Evolutionary conservation across 257 asterid genomes (phyloP).

Genomic region (Henckelia pumila): DNA sequence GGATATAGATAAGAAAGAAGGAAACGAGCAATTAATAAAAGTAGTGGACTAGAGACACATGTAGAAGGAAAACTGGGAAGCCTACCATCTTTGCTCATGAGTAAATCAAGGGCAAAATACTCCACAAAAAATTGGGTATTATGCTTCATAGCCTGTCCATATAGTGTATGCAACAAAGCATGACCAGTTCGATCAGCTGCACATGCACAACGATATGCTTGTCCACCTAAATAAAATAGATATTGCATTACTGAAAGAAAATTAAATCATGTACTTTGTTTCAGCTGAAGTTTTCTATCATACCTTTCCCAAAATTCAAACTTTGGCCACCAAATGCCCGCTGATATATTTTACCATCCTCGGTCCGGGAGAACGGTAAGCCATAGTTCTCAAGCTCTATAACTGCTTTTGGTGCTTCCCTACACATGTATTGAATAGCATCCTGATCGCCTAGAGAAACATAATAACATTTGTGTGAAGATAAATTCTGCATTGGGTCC

Average conservation of each 20-base stretch:
- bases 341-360: conserved; percentile 93
- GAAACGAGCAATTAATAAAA: conserved; percentile 12
- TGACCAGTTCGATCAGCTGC: conserved; percentile 99
- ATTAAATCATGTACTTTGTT: neutral
- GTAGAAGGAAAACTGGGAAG: conserved; percentile 12
- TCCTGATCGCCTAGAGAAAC: conserved; percentile 79
- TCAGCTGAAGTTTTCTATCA: conserved; percentile 14
- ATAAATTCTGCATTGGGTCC: neutral
- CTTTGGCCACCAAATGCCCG: conserved; percentile 99
- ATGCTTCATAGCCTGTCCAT: conserved; percentile 99
- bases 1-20: neutral
- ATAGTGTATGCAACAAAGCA: conserved; percentile 92
- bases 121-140: conserved; percentile 96
- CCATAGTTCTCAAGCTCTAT: conserved; percentile 92
- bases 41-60: conserved; percentile 13
- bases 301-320: conserved; percentile 90
- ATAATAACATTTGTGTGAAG: conserved; percentile 20
- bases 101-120: conserved; percentile 86
- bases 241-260: neutral
- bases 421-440: conserved; percentile 91
- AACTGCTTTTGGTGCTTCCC: conserved; percentile 96
- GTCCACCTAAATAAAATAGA: conserved; percentile 63
- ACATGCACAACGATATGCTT: conserved; percentile 98
- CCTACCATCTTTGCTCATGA: conserved; percentile 84
- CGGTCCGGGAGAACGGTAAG: conserved; percentile 93